Percentiles rank a stretch among this genome's conserved stretches.
These are phyloP conservation scores for Aristolochia fimbriata DNA, from an alignment of 164 flowering plant species.

Conservation along the genomic window DNA sequence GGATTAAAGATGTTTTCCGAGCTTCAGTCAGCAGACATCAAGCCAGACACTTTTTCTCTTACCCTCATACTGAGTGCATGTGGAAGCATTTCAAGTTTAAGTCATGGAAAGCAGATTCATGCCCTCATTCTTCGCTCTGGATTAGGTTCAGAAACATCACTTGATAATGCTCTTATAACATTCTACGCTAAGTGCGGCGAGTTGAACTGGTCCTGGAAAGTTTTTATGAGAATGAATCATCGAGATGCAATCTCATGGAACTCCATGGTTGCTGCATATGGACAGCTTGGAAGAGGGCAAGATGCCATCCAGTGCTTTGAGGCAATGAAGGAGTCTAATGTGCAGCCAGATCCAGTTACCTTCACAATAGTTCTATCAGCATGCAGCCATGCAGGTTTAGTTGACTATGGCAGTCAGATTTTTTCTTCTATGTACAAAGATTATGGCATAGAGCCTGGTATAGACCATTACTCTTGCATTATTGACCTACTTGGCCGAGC, in stretches of 20 bases:
- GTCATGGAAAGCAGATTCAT: slow-evolving; percentile 55
- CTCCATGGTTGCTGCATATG: slow-evolving; percentile 47
- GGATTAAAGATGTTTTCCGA: slow-evolving; percentile 39
- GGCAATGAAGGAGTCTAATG: slow-evolving; percentile 25
- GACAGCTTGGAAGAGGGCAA: slow-evolving; percentile 54
- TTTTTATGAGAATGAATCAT: slow-evolving; percentile 30
- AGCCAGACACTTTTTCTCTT: slow-evolving; percentile 43
- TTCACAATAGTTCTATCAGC: slow-evolving; percentile 57
- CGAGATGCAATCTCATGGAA: slow-evolving; percentile 53
- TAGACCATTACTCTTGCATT: slow-evolving; percentile 51
- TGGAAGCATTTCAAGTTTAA: slow-evolving; percentile 35
- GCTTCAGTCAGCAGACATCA: slow-evolving; percentile 21
- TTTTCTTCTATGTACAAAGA: slow-evolving; percentile 43
- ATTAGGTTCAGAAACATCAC: slow-evolving; percentile 20
- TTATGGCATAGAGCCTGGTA: slow-evolving; percentile 33
- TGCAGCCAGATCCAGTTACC: slow-evolving; percentile 45
- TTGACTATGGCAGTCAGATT: slow-evolving; percentile 34
- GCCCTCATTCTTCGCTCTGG: slow-evolving; percentile 35
- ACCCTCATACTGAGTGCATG: slow-evolving; percentile 44
- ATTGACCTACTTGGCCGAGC: slow-evolving; percentile 53
- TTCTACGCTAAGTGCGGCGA: slow-evolving; percentile 54
- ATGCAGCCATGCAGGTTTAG: slow-evolving; percentile 65
- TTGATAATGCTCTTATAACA: slow-evolving; percentile 50
- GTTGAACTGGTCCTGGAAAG: slow-evolving; percentile 32
- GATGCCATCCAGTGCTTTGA: slow-evolving; percentile 39